Percentiles rank a stretch among this genome's conserved stretches.
These are phyloP conservation scores for Botrytis hyacinthi DNA, from an alignment of 2,329 filamentous ascomycete species.

Conservation along the genomic window DNA sequence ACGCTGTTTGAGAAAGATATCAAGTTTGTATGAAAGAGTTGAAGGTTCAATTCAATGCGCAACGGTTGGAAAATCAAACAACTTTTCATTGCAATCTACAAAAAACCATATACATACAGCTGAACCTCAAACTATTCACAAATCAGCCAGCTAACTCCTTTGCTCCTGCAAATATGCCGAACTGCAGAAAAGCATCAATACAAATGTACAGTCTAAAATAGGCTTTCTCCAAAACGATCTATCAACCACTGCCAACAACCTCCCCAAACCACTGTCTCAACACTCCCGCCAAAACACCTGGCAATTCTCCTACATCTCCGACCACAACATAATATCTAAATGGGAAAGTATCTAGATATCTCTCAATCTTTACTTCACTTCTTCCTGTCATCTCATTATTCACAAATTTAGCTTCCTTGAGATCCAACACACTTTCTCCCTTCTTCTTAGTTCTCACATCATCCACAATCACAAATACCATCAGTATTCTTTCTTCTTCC, in stretches of 20 bases:
- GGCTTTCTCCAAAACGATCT: too few species aligned
- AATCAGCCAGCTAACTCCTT: not conserved
- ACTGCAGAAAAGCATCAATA: not conserved
- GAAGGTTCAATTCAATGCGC: too few species aligned
- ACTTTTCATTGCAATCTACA: slow-evolving; percentile 2
- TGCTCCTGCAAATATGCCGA: not conserved
- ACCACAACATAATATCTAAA: slow-evolving; percentile 98
- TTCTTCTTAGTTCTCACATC: slow-evolving; percentile 50
- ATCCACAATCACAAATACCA: slow-evolving; percentile 97
- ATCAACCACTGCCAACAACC: slow-evolving; percentile 42
- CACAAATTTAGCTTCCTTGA: slow-evolving; percentile 83
- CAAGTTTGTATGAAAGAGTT: not conserved
- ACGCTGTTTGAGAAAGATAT: not conserved
- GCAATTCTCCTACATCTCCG: slow-evolving; percentile 85
- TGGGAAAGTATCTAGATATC: slow-evolving; percentile 92
- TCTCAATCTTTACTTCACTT: slow-evolving; percentile 74
- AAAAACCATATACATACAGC: not conserved
- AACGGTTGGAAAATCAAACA: not conserved
- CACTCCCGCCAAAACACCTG: slow-evolving; percentile 79
- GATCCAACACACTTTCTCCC: slow-evolving; percentile 74
- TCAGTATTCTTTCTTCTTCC: slow-evolving; percentile 92
- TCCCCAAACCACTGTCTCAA: slow-evolving; percentile 94
- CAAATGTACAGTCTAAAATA: not conserved
- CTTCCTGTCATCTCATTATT: slow-evolving; percentile 56
- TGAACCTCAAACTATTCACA: not conserved